Evolutionary conservation across 2,329 filamentous ascomycete species (phyloP).

Genomic region (Chaetomium sp.): DNA sequence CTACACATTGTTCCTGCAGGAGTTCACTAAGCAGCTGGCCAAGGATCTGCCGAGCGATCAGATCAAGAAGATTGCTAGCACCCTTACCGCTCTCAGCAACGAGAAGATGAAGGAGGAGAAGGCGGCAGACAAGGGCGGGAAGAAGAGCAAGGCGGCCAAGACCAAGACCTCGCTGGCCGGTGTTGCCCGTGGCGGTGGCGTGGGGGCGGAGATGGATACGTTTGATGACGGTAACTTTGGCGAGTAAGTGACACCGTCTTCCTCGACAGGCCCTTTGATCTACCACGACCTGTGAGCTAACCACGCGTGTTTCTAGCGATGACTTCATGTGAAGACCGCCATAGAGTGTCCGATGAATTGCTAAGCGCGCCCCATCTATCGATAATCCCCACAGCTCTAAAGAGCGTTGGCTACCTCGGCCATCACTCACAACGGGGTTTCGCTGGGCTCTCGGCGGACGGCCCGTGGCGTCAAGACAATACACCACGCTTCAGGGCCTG

Average conservation of each 20-base stretch:
- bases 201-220: slow-evolving; percentile 61
- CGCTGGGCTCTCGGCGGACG: background rate
- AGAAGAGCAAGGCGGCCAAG: slow-evolving; percentile 97
- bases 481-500: background rate
- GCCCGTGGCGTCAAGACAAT: background rate
- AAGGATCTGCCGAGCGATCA: slow-evolving; percentile 86
- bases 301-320: slow-evolving; percentile 40
- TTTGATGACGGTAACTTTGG: slow-evolving; percentile 74
- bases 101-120: slow-evolving; percentile 99
- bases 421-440: background rate
- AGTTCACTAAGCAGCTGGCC: slow-evolving; percentile 79
- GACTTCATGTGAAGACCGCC: slow-evolving; percentile 61
- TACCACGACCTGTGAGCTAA: background rate
- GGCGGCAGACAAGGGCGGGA: slow-evolving; percentile 82
- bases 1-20: slow-evolving; percentile 83
- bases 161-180: slow-evolving; percentile 75
- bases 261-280: background rate
- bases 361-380: background rate
- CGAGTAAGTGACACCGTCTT: slow-evolving; percentile 41
- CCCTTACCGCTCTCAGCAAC: slow-evolving; percentile 83
- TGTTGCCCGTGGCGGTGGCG: slow-evolving; percentile 48
- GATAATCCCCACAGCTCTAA: too few relatives aligned
- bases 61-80: slow-evolving; percentile 91
- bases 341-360: slow-evolving; percentile 12
- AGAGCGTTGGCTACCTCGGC: background rate